These are phyloP conservation scores for Aspergillus ibericus DNA, from an alignment of 2,329 filamentous ascomycete species.

Conservation along the genomic window DNA sequence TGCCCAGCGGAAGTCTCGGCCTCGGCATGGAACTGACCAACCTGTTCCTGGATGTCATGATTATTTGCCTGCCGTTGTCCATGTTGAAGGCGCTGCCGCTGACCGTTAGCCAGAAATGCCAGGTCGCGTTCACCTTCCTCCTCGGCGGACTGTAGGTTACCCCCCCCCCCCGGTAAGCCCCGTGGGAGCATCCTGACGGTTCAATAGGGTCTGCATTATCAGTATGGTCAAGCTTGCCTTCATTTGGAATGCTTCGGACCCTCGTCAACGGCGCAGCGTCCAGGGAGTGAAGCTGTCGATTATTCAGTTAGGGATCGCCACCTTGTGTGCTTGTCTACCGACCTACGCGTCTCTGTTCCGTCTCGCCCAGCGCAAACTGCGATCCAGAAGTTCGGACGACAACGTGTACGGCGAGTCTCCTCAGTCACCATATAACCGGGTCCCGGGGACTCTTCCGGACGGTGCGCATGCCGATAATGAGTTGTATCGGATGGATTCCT, in stretches of 20 bases:
- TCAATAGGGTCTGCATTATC: background rate
- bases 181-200: background rate
- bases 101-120: background rate
- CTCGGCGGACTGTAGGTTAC: background rate
- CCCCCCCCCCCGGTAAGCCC: background rate
- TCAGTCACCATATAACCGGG: background rate
- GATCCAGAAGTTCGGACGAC: too few relatives aligned
- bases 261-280: background rate
- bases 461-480: background rate
- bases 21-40: background rate
- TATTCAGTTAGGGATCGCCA: background rate
- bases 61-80: background rate
- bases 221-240: background rate
- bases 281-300: too few relatives aligned
- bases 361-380: background rate
- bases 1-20: background rate
- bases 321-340: background rate
- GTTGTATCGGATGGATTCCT: background rate
- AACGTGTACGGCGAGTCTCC: background rate
- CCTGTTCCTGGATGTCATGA: background rate
- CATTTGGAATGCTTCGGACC: background rate
- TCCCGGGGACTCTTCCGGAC: background rate
- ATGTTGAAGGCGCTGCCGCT: background rate
- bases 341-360: background rate
- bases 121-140: background rate